Evolutionary conservation across 108 stramenopile species (phyloP).

Genomic region (Fragilaria radians): DNA sequence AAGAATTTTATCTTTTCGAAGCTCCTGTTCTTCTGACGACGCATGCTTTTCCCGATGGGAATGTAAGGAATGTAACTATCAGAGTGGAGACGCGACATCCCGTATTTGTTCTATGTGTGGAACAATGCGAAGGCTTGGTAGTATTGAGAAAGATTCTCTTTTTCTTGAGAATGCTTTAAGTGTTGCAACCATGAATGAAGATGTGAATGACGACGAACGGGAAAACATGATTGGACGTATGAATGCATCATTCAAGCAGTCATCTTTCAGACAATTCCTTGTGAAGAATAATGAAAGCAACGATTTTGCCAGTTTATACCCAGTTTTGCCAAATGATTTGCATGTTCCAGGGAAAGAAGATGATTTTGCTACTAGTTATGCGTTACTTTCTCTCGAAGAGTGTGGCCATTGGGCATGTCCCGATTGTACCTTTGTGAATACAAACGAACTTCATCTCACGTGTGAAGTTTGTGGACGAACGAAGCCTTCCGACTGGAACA

Average conservation of each 20-base stretch:
- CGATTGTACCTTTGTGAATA: neutral
- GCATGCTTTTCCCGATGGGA: neutral
- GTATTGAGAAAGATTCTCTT: neutral
- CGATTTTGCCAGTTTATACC: neutral
- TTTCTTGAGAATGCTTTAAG: neutral
- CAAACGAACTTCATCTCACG: neutral
- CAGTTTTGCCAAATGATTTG: neutral
- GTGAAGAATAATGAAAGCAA: neutral
- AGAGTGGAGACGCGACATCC: neutral
- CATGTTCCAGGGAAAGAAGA: neutral
- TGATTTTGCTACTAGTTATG: neutral
- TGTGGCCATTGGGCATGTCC: neutral
- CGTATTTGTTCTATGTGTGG: neutral
- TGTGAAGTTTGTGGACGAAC: neutral
- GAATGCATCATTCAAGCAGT: no score
- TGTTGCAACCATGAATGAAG: neutral
- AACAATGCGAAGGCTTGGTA: neutral
- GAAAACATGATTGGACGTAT: no score
- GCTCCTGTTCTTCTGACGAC: neutral
- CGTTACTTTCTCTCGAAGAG: neutral
- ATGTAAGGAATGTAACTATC: neutral
- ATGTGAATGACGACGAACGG: no score
- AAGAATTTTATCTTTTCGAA: neutral
- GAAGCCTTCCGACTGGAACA: neutral
- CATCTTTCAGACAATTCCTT: neutral